Evolutionary conservation across 192 early-diverging fungal genomes (phyloP).

Genomic region (Cladochytrium replicatum): DNA sequence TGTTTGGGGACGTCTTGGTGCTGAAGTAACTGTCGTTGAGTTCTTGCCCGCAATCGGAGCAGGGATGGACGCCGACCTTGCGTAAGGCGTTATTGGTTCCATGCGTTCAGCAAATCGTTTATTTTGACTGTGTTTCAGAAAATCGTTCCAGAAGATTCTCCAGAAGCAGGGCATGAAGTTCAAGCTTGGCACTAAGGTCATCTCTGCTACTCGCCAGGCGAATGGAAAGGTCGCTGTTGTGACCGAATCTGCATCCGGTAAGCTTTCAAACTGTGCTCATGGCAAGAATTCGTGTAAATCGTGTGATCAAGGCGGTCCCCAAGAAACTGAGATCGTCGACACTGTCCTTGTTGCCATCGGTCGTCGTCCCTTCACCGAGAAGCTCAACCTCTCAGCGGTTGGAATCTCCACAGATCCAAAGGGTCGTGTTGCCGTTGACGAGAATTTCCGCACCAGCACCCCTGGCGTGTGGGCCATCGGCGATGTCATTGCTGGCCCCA

Average conservation of each 20-base stretch:
- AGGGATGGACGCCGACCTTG: slow-evolving; percentile 93
- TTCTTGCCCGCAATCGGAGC: slow-evolving; percentile 87
- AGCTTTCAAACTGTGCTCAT: too few species aligned
- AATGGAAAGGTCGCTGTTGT: slow-evolving; percentile 84
- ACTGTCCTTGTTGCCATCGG: slow-evolving; percentile 89
- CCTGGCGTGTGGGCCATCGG: slow-evolving; percentile 89
- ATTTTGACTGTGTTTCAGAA: slow-evolving; percentile 30
- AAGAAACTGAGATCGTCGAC: slow-evolving; percentile 49
- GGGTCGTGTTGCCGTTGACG: slow-evolving; percentile 80
- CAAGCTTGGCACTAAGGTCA: slow-evolving; percentile 95
- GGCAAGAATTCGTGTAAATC: too few species aligned
- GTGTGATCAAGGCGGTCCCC: too few species aligned
- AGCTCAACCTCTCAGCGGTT: slow-evolving; percentile 82
- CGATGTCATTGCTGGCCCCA: slow-evolving; percentile 92
- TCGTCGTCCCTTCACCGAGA: slow-evolving; percentile 88
- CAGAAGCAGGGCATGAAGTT: slow-evolving; percentile 96
- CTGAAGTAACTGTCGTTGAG: slow-evolving; percentile 93
- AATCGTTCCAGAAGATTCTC: slow-evolving; percentile 84
- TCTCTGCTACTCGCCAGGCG: slow-evolving; percentile 69
- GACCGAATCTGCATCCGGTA: slow-evolving; percentile 80
- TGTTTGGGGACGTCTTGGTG: slow-evolving; percentile 91
- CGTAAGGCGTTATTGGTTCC: slow-evolving; percentile 36
- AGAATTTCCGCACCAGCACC: slow-evolving; percentile 77
- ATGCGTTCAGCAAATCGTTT: not conserved
- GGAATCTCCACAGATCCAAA: slow-evolving; percentile 79